A percentile compares a stretch with the other conserved stretches of the same genome.
Conservation (phyloP, 495 filamentous ascomycete genomes). For the Hapsidospora chrysogenum region DNA sequence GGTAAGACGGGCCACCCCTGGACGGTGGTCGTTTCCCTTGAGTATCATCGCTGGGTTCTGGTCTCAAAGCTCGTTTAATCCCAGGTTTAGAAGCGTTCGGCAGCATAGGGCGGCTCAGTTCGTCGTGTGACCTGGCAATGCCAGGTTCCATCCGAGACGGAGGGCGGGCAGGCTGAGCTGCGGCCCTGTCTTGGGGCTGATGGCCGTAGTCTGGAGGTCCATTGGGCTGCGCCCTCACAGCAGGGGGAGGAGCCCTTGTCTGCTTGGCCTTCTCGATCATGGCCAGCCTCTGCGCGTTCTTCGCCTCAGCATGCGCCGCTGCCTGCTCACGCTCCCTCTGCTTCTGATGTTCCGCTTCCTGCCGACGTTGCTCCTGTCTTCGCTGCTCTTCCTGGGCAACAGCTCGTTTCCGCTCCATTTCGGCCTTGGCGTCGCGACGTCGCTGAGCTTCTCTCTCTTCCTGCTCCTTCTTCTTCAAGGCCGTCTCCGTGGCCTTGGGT, state of each 20-base stretch:
- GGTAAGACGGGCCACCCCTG: constrained; percentile 27
- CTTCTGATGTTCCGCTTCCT: constrained; percentile 31
- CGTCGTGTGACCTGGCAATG: constrained; percentile 20
- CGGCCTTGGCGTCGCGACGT: constrained; percentile 63
- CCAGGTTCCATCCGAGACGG: constrained; percentile 25
- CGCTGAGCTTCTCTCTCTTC: constrained; percentile 63
- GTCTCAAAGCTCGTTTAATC: constrained; percentile 31
- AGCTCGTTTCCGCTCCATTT: constrained; percentile 59
- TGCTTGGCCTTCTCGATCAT: constrained; percentile 51
- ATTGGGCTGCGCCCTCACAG: constrained; percentile 28
- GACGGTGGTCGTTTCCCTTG: constrained; percentile 7
- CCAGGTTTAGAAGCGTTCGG: constrained; percentile 24
- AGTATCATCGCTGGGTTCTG: constrained; percentile 31
- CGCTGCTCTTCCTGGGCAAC: constrained; percentile 40
- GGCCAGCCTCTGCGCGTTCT: constrained; percentile 52
- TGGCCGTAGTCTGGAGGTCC: constrained; percentile 24
- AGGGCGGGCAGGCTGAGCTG: constrained; percentile 14
- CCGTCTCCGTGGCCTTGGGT: constrained; percentile 43
- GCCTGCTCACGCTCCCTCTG: constrained; percentile 30
- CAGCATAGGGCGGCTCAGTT: constrained; percentile 25
- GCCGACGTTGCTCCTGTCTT: constrained; percentile 27
- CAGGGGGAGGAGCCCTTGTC: constrained; percentile 34
- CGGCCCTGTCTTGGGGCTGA: constrained; percentile 4
- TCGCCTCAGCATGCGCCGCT: constrained; percentile 25
- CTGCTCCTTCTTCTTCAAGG: constrained; percentile 63